Evolutionary conservation across 805 yeast genomes (phyloP).

Genomic region (Kazachstania taianensis): DNA sequence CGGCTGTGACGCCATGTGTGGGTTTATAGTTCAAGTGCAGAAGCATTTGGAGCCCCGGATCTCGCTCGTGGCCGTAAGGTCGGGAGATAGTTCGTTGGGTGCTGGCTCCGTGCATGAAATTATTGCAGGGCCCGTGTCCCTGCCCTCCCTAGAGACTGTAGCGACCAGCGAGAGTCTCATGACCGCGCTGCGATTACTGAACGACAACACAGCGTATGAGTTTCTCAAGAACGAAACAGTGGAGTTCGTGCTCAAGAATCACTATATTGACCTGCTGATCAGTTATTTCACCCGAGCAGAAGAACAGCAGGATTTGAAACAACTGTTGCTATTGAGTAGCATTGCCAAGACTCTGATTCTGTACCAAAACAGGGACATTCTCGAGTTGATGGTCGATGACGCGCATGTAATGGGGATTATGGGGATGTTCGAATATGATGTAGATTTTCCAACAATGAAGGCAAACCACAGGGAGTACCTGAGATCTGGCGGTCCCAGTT

Average conservation of each 20-base stretch:
- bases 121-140: slow-evolving; percentile 67
- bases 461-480: slow-evolving; percentile 70
- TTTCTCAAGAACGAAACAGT: slow-evolving; percentile 51
- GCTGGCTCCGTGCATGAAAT: slow-evolving; percentile 58
- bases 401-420: slow-evolving; percentile 46
- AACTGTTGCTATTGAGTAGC: slow-evolving; percentile 58
- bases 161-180: slow-evolving; percentile 37
- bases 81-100: slow-evolving; percentile 30
- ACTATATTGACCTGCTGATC: slow-evolving; percentile 45
- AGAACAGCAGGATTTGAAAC: slow-evolving; percentile 37
- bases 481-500: slow-evolving; percentile 37
- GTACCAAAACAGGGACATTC: slow-evolving; percentile 56
- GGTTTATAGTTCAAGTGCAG: slow-evolving; percentile 63
- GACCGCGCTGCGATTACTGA: slow-evolving; percentile 45
- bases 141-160: slow-evolving; percentile 49
- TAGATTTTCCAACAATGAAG: slow-evolving; percentile 70
- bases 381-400: slow-evolving; percentile 49
- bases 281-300: slow-evolving; percentile 50
- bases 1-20: slow-evolving; percentile 79
- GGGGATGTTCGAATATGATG: slow-evolving; percentile 84
- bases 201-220: slow-evolving; percentile 50
- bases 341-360: slow-evolving; percentile 61
- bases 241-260: slow-evolving; percentile 41
- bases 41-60: slow-evolving; percentile 52
- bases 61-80: slow-evolving; percentile 58